Evolutionary conservation across 2,329 filamentous ascomycete genomes (phyloP).

Genomic region (Calonectria montana): DNA sequence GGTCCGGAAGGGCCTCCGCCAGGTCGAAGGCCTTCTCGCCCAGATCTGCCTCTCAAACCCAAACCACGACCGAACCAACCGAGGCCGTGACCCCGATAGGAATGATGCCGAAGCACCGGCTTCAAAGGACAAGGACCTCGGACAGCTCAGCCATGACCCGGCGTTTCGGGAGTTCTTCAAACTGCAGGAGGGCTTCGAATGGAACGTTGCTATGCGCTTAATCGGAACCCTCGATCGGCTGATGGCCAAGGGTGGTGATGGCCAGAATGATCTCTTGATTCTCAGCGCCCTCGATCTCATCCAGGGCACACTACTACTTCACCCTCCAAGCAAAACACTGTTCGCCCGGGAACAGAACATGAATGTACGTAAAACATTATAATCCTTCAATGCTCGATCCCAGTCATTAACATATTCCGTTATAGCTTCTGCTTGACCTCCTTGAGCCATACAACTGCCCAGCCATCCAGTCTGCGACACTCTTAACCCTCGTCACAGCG

Average conservation of each 20-base stretch:
- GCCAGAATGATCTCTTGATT: constrained; percentile 88
- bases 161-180: constrained; percentile 97
- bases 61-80: constrained; percentile 33
- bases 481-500: constrained; percentile 90
- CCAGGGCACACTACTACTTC: constrained; percentile 87
- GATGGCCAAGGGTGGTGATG: constrained; percentile 83
- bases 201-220: constrained; percentile 91
- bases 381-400: not conserved
- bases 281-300: constrained; percentile 88
- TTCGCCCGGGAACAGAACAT: constrained; percentile 93
- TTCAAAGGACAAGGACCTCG: constrained; percentile 70
- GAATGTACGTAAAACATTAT: constrained; percentile 71
- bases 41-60: constrained; percentile 85
- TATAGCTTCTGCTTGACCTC: constrained; percentile 90
- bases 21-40: constrained; percentile 92
- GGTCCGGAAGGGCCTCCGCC: constrained; percentile 91
- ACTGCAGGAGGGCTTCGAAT: constrained; percentile 96
- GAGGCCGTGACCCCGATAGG: constrained; percentile 41
- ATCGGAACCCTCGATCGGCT: constrained; percentile 88
- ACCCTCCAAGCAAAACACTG: constrained; percentile 87
- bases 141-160: constrained; percentile 80
- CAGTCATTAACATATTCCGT: constrained; percentile 21
- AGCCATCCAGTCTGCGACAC: constrained; percentile 88
- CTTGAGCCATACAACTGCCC: constrained; percentile 93
- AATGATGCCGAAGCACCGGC: constrained; percentile 54